Evolutionary conservation across 1,284 basidiomycete species (phyloP), one percentile per base, ranked within the genome.

Genomic region (Apiotrichum gracile): DNA sequence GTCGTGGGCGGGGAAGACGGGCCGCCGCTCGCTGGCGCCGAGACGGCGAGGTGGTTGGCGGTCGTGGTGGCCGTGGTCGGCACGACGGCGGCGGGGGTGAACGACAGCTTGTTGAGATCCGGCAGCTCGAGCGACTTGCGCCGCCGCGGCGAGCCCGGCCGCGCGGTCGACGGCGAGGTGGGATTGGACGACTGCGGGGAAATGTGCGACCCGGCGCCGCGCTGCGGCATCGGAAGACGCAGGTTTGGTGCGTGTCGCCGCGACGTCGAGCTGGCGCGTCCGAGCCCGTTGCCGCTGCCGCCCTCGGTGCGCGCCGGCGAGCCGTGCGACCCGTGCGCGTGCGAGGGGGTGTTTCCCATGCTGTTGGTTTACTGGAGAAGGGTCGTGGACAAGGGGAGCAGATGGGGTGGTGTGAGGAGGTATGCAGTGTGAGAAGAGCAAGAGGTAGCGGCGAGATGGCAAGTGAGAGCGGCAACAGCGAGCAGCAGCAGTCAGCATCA

Each of bases 121-220:
- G 74, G 74, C 16, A 76, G 58, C 60, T 76, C 74, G 44, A 76
- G 66, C 14, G 68, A 70, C 61, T 74, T 73, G 24, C 74, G 60
- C 31, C 73, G 54, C 25, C 74, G 60, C 7, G 72, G 72, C 6
- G 67, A 70, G 9, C 66, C 63, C 12, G 63, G 50, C 13, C 66
- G 56, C 4, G 53, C 55, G 8, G 66, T 63, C 24, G 66, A 65
- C 2, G 73, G 73, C 4, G 72, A 73, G 10, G 70, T 66, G 9
- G 71, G 67, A 52, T 70, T 68, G 17, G 64, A 67, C 1, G 61
- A 60, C 27, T 62, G 60, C 3, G 71, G 69, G 8, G 69, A 72
- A 19, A 67, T 56, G 39, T 67, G 62, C 34, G 38, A 62, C 8
- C 42, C 43, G 5, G 26, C 41, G 26, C 26, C 27, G 21, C 66